These are phyloP conservation scores for Neurospora sp. DNA, from an alignment of 2,329 filamentous ascomycete genomes.

Conservation along the genomic window DNA sequence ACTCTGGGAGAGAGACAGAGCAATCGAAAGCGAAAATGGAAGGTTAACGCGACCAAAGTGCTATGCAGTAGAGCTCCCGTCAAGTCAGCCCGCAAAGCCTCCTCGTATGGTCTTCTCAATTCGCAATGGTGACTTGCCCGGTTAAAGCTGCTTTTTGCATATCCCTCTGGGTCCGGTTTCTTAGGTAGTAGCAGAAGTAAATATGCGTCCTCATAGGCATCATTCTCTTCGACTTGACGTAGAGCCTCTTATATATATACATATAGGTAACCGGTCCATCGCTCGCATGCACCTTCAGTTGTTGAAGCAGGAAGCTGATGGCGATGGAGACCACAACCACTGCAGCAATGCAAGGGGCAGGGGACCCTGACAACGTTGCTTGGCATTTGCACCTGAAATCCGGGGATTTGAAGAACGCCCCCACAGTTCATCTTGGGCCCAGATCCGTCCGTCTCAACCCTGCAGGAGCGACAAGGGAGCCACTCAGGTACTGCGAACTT, in stretches of 20 bases:
- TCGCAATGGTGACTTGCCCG: neutral
- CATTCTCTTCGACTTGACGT: neutral
- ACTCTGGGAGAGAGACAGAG: neutral
- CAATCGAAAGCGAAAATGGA: neutral
- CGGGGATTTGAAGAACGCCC: neutral
- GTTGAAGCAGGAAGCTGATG: neutral
- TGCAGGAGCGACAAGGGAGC: neutral
- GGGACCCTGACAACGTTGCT: neutral
- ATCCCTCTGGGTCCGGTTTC: neutral
- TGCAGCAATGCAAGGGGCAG: neutral
- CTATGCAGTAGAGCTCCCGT: neutral
- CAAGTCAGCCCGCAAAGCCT: neutral
- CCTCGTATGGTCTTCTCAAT: neutral
- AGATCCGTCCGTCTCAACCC: neutral
- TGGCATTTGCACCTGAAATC: neutral
- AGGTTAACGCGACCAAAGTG: neutral
- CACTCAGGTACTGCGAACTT: neutral
- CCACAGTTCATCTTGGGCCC: slow-evolving; percentile 15
- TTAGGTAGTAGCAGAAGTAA: neutral
- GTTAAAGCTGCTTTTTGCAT: neutral
- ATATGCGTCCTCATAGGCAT: neutral
- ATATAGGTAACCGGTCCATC: neutral
- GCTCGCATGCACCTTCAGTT: neutral
- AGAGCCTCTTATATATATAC: neutral
- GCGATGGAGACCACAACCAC: neutral